These are phyloP conservation scores for Stachybotrys chartarum DNA, from an alignment of 2,329 filamentous ascomycete species.

Conservation along the genomic window DNA sequence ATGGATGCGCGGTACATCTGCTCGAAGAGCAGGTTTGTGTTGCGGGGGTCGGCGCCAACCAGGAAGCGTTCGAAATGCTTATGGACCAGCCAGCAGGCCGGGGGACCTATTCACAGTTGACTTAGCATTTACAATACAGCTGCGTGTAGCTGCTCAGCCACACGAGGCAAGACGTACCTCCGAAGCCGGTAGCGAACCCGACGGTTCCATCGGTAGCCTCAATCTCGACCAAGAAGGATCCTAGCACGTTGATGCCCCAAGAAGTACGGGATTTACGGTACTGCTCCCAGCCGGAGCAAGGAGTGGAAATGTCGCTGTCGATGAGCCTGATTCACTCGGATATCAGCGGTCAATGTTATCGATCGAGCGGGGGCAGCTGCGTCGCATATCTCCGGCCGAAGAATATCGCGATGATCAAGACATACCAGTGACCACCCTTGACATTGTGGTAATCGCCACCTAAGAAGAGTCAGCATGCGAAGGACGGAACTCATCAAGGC, in stretches of 20 bases:
- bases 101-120: slow-evolving; percentile 50
- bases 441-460: slow-evolving; percentile 93
- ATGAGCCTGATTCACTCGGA: slow-evolving; percentile 58
- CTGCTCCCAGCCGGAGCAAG: slow-evolving; percentile 82
- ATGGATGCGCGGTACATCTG: slow-evolving; percentile 95
- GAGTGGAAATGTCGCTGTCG: slow-evolving; percentile 86
- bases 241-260: slow-evolving; percentile 93
- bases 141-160: background rate
- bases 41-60: slow-evolving; percentile 78
- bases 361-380: background rate
- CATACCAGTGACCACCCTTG: slow-evolving; percentile 60
- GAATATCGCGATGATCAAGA: background rate
- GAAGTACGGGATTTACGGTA: slow-evolving; percentile 83
- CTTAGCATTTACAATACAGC: background rate
- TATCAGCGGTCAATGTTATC: background rate
- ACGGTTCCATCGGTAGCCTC: slow-evolving; percentile 87
- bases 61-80: slow-evolving; percentile 93
- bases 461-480: slow-evolving; percentile 13
- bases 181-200: slow-evolving; percentile 90
- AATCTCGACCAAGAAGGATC: slow-evolving; percentile 86
- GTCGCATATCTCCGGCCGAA: background rate
- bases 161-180: slow-evolving; percentile 40
- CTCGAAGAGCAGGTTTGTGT: slow-evolving; percentile 89
- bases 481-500: background rate
- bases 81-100: slow-evolving; percentile 88